Conservation (phyloP, 2,329 filamentous ascomycete genomes). For the Neofusicoccum kwambonambiense region DNA sequence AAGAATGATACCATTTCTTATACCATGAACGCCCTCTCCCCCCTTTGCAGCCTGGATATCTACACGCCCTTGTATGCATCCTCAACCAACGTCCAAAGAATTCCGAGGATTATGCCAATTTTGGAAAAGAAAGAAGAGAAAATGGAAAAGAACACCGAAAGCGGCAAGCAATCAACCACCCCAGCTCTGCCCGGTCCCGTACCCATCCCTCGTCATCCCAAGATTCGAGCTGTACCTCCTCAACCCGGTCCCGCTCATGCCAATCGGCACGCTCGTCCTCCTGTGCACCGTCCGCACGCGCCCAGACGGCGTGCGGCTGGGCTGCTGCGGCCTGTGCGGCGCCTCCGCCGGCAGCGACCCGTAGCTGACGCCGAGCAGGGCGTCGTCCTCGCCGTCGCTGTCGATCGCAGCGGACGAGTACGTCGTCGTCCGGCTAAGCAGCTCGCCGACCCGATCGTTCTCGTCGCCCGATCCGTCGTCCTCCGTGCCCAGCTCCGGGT, state of each 20-base stretch:
- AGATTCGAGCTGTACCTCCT: constrained; percentile 47
- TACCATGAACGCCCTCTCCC: background rate
- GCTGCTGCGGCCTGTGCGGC: constrained; percentile 18
- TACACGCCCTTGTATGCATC: background rate
- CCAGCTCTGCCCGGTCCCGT: constrained; percentile 17
- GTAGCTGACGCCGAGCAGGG: background rate
- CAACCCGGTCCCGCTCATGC: constrained; percentile 45
- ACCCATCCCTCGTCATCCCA: constrained; percentile 37
- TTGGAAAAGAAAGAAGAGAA: background rate
- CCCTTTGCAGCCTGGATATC: background rate
- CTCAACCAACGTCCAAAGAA: too few relatives aligned
- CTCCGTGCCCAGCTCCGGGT: background rate
- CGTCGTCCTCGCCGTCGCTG: constrained; percentile 27
- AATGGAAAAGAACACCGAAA: background rate
- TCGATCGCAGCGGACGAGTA: constrained; percentile 29
- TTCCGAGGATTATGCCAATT: background rate
- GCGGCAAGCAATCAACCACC: background rate
- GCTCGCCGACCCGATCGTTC: constrained; percentile 12
- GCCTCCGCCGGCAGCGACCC: background rate
- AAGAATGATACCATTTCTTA: background rate
- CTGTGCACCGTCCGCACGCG: constrained; percentile 31
- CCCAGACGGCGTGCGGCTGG: constrained; percentile 23
- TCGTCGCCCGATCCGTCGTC: background rate
- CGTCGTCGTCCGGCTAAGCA: constrained; percentile 33
- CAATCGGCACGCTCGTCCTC: constrained; percentile 44